Base-by-base conservation (phyloP, 2,329 filamentous ascomycete species). In the Xylaria sp. region DNA sequence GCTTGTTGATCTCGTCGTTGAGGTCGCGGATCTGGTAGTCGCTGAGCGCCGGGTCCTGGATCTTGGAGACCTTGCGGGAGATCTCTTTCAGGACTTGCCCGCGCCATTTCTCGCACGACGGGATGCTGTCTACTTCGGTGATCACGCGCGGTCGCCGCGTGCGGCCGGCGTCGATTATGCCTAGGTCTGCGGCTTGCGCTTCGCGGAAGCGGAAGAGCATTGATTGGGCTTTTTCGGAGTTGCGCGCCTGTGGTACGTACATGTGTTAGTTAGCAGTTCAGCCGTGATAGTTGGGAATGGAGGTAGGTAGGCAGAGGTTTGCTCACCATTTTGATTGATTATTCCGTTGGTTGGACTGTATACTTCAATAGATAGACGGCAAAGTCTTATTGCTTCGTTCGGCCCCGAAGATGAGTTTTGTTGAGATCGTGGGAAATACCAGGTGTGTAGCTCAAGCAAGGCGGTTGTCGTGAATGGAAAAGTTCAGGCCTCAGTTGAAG, bases 141-240 rank as follows among this genome's bases (percentile, higher is more conserved):
- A 98, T 98, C 73, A 91, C 88, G 82, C 95, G 97, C 62, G 96
- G 96, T 2, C 96, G 94, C 12, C 94, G 93, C 9, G 94, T 92
- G 71, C 94, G 93, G 68, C 94, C 92, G 34, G 92, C 92, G 85
- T 98, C 95, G 82, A 99, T 72, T 13, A 74, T 74, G 4, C 72
- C 72, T 5, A 74, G 66, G 69, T 74, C 72, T 7, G 76, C 76
- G 7, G 75, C 76, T 51, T 77, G 96, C 76, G 95, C 93, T 79
- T 97, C 96, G 81, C 96, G 94, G 87, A 99, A 99, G 87, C 96
- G 95, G 86, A 98, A 99, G 82, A 99, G 95, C 95, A 99, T 99
- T 57, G 94, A 98, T 86, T 99, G 96, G 78, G 96, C 95, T 83
- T 98, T 99, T 88, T 98, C 95, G 55, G 93, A 95, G 82, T 98